Evolutionary conservation across 1,284 basidiomycete species (phyloP).

Genomic region (Phaffia rhodozyma): DNA sequence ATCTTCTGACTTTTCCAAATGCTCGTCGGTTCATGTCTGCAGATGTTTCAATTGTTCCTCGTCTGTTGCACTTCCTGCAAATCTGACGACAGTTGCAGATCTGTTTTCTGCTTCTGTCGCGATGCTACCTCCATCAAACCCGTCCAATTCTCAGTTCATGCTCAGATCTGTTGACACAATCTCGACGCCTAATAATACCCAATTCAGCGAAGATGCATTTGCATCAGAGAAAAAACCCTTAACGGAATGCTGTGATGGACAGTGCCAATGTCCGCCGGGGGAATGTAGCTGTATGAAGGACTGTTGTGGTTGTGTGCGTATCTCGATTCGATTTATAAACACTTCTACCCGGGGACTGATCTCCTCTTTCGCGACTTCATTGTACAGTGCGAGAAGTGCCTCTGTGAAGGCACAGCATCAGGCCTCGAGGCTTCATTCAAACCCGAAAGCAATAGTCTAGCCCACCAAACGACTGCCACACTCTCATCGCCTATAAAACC

Average conservation of each 20-base stretch:
- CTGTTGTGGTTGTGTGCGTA: constrained; percentile 33
- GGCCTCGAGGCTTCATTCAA: neutral
- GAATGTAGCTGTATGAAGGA: constrained; percentile 34
- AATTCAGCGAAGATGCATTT: constrained; percentile 24
- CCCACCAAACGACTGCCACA: neutral
- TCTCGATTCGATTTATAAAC: neutral
- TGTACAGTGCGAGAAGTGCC: constrained; percentile 4
- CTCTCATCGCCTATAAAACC: too few relatives aligned
- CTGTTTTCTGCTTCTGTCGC: constrained; percentile 32
- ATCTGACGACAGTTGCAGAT: constrained; percentile 22
- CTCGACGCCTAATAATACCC: constrained; percentile 21
- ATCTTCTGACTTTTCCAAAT: neutral
- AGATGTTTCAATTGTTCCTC: constrained; percentile 30
- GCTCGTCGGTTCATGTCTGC: neutral
- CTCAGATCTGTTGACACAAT: neutral
- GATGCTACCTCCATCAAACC: constrained; percentile 26
- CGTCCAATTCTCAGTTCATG: neutral
- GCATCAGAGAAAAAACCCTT: constrained; percentile 33
- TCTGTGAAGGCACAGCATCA: neutral
- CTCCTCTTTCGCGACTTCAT: neutral
- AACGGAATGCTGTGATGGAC: constrained; percentile 35
- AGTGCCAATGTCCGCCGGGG: constrained; percentile 33
- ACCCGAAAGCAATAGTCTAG: too few relatives aligned
- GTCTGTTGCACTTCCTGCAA: constrained; percentile 30
- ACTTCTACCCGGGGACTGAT: neutral